Conservation (phyloP, 2,329 filamentous ascomycete species). For the Diaporthe vaccinii region DNA sequence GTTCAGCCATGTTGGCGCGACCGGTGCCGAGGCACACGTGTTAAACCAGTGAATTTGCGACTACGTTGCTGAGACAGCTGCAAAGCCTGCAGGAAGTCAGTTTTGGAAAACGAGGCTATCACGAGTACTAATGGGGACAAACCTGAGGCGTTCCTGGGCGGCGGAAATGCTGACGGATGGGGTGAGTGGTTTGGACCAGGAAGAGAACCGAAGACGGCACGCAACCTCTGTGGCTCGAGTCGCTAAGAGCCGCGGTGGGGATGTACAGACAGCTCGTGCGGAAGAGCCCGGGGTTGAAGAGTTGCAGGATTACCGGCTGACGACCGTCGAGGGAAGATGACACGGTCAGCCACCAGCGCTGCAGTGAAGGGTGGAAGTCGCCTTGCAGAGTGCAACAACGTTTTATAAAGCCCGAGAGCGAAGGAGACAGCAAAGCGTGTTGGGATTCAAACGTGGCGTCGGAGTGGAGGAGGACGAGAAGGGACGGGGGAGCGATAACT, state of each 20-base stretch:
- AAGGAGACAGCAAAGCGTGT: conserved; percentile 33
- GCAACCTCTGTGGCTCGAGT: conserved; percentile 3
- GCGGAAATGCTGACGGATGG: neutral
- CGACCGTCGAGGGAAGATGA: conserved; percentile 31
- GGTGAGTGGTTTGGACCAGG: neutral
- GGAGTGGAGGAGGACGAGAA: conserved; percentile 28
- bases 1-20: conserved; percentile 82
- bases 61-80: conserved; percentile 2
- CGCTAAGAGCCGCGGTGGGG: conserved; percentile 6
- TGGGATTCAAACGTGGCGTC: conserved; percentile 29
- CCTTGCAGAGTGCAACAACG: neutral
- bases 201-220: conserved; percentile 7
- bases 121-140: neutral
- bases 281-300: conserved; percentile 1
- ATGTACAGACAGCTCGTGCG: neutral
- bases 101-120: neutral
- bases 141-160: conserved; percentile 3
- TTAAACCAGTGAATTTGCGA: neutral
- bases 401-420: conserved; percentile 13
- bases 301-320: conserved; percentile 18
- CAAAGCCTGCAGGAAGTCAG: neutral
- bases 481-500: conserved; percentile 32
- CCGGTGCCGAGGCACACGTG: conserved; percentile 37
- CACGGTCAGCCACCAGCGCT: conserved; percentile 32
- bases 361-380: neutral